A percentile compares a stretch with the other conserved stretches of the same genome.
Conservation (phyloP, 192 early-diverging fungal genomes). For the Dissophora globulifera region DNA sequence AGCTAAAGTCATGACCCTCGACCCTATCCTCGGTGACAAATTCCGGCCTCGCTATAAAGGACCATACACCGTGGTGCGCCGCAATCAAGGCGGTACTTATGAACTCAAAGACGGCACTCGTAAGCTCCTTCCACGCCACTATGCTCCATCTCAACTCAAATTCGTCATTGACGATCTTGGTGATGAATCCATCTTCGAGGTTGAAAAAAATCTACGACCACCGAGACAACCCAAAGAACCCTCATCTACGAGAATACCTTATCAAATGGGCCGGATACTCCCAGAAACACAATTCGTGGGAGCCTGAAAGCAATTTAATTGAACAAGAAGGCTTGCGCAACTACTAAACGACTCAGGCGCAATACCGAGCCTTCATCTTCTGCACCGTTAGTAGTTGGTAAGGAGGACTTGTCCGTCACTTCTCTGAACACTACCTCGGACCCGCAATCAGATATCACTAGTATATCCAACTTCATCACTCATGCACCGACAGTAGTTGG, state of each 20-base stretch:
- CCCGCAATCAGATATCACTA: too few species aligned
- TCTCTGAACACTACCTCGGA: too few species aligned
- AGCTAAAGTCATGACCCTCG: slow-evolving; percentile 18
- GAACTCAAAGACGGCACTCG: slow-evolving; percentile 14
- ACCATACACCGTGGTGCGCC: slow-evolving; percentile 6
- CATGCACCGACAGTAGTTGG: too few species aligned
- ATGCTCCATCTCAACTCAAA: slow-evolving; percentile 9
- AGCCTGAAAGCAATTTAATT: slow-evolving; percentile 4
- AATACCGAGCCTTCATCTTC: neutral
- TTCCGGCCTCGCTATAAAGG: slow-evolving; percentile 12
- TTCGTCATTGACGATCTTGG: slow-evolving; percentile 3
- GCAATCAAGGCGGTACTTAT: slow-evolving; percentile 3
- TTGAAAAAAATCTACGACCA: slow-evolving; percentile 5
- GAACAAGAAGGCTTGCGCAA: slow-evolving; percentile 1
- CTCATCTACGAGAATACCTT: neutral
- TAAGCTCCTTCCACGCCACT: neutral
- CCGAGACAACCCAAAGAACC: neutral
- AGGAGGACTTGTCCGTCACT: too few species aligned
- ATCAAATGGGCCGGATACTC: slow-evolving; percentile 14
- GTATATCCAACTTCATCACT: too few species aligned
- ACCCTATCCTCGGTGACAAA: neutral
- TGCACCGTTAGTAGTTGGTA: too few species aligned
- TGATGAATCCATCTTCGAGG: neutral
- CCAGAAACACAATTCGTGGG: neutral
- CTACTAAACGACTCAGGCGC: slow-evolving; percentile 7